phyloP scores from a whole-genome alignment of 306 rosid species.

The Astragalus membranaceus region DNA sequence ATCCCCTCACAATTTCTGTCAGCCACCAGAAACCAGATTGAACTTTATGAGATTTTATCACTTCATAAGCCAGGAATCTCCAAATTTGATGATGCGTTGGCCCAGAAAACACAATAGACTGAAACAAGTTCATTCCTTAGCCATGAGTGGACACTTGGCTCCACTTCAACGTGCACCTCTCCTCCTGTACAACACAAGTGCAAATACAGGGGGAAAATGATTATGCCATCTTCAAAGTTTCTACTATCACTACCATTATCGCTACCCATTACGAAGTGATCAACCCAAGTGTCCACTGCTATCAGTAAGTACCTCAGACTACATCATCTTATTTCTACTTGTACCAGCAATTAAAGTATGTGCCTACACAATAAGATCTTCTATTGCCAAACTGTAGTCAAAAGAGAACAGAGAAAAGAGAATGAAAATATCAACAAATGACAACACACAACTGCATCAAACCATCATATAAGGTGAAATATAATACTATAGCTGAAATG shows the following conservation, averaged over 20 bases:
- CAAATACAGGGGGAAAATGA: conserved; percentile 99
- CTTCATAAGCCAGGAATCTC: conserved; percentile 44
- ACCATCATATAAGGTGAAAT: conserved; percentile 49
- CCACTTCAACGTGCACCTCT: conserved; percentile 69
- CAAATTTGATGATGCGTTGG: conserved; percentile 39
- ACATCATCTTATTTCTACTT: conserved; percentile 59
- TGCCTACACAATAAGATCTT: conserved; percentile 33
- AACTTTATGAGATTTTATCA: conserved; percentile 32
- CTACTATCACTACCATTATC: conserved; percentile 88
- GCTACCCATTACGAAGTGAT: conserved; percentile 77
- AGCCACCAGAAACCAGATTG: conserved; percentile 41
- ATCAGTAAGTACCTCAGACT: conserved; percentile 54
- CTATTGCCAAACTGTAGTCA: conserved; percentile 19
- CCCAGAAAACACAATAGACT: conserved; percentile 50
- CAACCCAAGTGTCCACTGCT: conserved; percentile 79
- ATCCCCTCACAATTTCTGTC: conserved; percentile 47
- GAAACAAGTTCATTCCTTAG: conserved; percentile 55
- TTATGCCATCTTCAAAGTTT: conserved; percentile 96
- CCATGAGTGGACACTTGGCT: conserved; percentile 91
- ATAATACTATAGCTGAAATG: conserved; percentile 54
- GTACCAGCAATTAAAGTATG: conserved; percentile 35
- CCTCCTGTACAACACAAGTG: conserved; percentile 99
- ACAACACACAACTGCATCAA: conserved; percentile 41
- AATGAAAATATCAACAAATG: conserved; percentile 19
- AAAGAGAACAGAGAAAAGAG: neutral